Evolutionary conservation across 2,329 filamentous ascomycete genomes (phyloP).

Genomic region (Hymenoscyphus scutula): DNA sequence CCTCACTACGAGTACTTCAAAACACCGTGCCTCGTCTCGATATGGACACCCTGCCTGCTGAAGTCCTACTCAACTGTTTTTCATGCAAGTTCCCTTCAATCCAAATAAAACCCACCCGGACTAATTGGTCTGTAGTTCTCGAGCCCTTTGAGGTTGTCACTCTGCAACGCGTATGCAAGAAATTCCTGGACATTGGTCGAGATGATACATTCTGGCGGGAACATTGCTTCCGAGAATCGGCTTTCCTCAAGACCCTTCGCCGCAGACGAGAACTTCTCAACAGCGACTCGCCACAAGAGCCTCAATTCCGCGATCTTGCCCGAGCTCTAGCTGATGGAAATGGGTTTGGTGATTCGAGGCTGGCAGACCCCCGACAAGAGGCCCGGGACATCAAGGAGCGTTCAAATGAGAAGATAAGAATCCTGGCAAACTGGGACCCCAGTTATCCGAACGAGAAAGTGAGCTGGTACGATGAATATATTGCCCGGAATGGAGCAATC

Average conservation of each 20-base stretch:
- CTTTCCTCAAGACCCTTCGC: slow-evolving; percentile 60
- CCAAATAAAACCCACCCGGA: background rate
- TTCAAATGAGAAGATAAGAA: slow-evolving; percentile 47
- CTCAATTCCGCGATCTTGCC: slow-evolving; percentile 39
- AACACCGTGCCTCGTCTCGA: background rate
- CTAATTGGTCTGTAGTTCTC: slow-evolving; percentile 49
- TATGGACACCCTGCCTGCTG: slow-evolving; percentile 32
- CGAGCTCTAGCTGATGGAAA: slow-evolving; percentile 31
- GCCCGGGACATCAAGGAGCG: slow-evolving; percentile 26
- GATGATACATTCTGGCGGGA: slow-evolving; percentile 76
- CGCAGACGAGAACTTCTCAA: slow-evolving; percentile 48
- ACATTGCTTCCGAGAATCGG: slow-evolving; percentile 69
- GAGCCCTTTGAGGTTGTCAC: slow-evolving; percentile 62
- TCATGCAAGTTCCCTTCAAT: slow-evolving; percentile 24
- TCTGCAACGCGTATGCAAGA: slow-evolving; percentile 67
- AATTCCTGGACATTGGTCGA: slow-evolving; percentile 64
- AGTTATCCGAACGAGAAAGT: slow-evolving; percentile 68
- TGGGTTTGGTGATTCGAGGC: slow-evolving; percentile 31
- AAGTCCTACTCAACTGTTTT: slow-evolving; percentile 33
- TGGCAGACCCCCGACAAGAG: slow-evolving; percentile 24
- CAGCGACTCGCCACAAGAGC: slow-evolving; percentile 38
- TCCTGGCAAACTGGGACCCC: slow-evolving; percentile 81
- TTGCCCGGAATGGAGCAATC: slow-evolving; percentile 75
- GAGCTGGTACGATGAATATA: slow-evolving; percentile 87
- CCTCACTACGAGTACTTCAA: no score